Evolutionary conservation across 352 stramenopile species (phyloP).

Genomic region (Phytophthora kernoviae): DNA sequence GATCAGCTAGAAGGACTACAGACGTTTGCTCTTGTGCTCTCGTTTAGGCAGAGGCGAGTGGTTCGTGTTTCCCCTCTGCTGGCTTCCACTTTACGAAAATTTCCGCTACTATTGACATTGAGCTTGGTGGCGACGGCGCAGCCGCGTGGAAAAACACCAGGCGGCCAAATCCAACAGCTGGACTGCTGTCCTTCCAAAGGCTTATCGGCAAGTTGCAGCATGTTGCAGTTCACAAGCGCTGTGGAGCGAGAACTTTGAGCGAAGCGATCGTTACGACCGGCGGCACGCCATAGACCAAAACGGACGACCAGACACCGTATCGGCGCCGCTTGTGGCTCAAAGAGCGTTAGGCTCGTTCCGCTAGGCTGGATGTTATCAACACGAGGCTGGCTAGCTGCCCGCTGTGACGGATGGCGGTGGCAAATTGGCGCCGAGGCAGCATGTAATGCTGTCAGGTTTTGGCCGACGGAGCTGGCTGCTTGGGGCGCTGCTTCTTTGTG

Average conservation of each 20-base stretch:
- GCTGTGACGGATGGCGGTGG: too few species aligned
- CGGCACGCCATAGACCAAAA: conserved; percentile 8
- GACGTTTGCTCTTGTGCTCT: too few species aligned
- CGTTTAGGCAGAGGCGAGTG: not conserved
- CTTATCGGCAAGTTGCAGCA: conserved; percentile 8
- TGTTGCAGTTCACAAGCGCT: conserved; percentile 12
- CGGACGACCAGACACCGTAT: not conserved
- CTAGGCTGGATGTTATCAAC: not conserved
- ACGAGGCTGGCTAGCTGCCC: too few species aligned
- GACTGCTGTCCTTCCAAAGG: conserved; percentile 16
- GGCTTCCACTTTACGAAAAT: not conserved
- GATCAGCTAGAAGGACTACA: too few species aligned
- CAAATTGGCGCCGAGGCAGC: too few species aligned
- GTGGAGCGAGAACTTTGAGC: conserved; percentile 12
- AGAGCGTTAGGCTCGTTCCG: not conserved
- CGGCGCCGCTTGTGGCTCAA: not conserved
- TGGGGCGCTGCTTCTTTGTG: too few species aligned
- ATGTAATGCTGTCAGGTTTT: too few species aligned
- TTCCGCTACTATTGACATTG: too few species aligned
- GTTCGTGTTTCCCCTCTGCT: too few species aligned
- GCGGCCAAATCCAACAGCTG: conserved; percentile 31
- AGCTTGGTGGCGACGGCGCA: too few species aligned
- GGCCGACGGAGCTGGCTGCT: too few species aligned
- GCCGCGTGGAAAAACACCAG: conserved; percentile 4
- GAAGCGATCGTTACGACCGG: conserved; percentile 19